These are phyloP conservation scores for Sarocladium oryzae DNA, from an alignment of 2,329 filamentous ascomycete genomes.

Conservation along the genomic window DNA sequence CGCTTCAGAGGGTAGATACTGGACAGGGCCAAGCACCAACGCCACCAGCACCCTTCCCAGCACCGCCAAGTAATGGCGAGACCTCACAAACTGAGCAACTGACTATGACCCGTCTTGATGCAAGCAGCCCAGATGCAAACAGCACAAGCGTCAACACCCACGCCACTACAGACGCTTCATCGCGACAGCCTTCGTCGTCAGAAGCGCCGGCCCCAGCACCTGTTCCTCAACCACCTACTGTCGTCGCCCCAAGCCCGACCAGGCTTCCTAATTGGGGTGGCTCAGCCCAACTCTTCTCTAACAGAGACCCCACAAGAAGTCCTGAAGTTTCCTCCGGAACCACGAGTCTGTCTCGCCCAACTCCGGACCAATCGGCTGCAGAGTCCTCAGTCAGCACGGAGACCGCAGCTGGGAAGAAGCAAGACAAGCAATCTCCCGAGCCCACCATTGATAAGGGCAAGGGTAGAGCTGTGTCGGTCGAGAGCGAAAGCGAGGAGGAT, in stretches of 20 bases:
- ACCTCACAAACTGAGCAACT: constrained; percentile 11
- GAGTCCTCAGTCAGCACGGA: background rate
- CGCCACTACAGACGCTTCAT: background rate
- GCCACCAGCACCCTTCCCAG: constrained; percentile 17
- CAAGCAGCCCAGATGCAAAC: background rate
- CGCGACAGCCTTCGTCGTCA: background rate
- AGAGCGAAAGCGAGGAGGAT: constrained; percentile 29
- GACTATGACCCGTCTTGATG: background rate
- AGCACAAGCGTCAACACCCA: background rate
- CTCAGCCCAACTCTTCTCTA: constrained; percentile 39
- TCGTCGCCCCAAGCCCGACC: constrained; percentile 40
- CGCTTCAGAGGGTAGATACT: constrained; percentile 50
- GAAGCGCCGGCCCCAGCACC: constrained; percentile 7
- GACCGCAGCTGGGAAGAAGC: background rate
- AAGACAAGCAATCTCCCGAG: background rate
- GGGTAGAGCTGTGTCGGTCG: constrained; percentile 37
- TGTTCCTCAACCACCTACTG: constrained; percentile 21
- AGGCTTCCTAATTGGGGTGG: constrained; percentile 44
- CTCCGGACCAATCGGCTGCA: background rate
- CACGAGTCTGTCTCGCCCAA: constrained; percentile 16
- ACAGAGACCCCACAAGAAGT: constrained; percentile 16
- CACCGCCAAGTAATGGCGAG: constrained; percentile 13
- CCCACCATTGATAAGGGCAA: constrained; percentile 25
- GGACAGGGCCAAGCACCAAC: constrained; percentile 18
- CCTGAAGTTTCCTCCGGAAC: background rate